Conservation (phyloP, 1,139 yeast genomes). For the Hansenula lynferdii region DNA sequence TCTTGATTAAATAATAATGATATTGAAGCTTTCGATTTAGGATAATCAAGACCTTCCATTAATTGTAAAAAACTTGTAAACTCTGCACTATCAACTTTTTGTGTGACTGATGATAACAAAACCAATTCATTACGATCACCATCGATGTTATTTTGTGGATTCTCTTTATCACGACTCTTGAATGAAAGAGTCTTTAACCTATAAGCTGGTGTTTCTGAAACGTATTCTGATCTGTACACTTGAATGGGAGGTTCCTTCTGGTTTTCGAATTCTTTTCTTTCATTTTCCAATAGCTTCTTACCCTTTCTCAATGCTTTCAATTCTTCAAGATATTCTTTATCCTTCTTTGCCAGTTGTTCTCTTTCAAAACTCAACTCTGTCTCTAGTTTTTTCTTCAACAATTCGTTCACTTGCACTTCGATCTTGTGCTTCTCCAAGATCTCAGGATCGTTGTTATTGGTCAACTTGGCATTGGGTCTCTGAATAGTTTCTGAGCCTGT, state of each 20-base stretch:
- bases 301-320: conserved; percentile 5
- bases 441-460: conserved; percentile 14
- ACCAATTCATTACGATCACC: conserved; percentile 11
- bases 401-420: conserved; percentile 17
- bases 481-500: no score
- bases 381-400: conserved; percentile 15
- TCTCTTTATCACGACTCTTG: conserved; percentile 2
- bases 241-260: conserved; percentile 7
- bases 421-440: conserved; percentile 15
- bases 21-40: conserved; percentile 11
- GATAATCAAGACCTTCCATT: conserved; percentile 3
- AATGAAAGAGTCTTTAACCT: conserved; percentile 7
- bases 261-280: conserved; percentile 7
- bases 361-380: conserved; percentile 14
- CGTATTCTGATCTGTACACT: not conserved
- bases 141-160: conserved; percentile 5
- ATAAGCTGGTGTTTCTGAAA: conserved; percentile 1
- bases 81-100: conserved; percentile 7
- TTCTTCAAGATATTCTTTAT: conserved; percentile 8
- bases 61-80: conserved; percentile 12
- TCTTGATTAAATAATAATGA: conserved; percentile 12
- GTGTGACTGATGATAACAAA: conserved; percentile 10
- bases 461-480: conserved; percentile 7
- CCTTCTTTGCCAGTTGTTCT: conserved; percentile 6
- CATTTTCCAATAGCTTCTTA: conserved; percentile 6